Evolutionary conservation across 345 rosid species (phyloP).

Genomic region (Syzygium aromaticum): DNA sequence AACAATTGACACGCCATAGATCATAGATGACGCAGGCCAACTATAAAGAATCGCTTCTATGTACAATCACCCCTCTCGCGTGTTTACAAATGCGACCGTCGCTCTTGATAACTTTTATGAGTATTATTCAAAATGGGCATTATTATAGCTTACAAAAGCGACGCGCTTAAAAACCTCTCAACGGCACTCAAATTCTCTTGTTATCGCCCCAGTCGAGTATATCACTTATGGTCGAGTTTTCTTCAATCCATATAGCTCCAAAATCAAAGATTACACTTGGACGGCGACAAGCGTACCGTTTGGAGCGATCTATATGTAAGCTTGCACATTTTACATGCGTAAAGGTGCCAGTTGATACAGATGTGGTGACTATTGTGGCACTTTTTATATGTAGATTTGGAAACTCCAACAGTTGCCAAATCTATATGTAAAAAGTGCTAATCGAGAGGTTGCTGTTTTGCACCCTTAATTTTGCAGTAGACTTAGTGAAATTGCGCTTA

Average conservation of each 20-base stretch:
- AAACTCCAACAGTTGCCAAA: not conserved
- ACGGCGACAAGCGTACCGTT: not conserved
- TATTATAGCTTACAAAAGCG: not conserved
- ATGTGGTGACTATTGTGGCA: not conserved
- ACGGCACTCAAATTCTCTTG: not conserved
- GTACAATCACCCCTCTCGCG: not conserved
- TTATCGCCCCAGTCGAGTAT: not conserved
- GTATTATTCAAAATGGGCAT: not conserved
- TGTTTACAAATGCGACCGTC: not conserved
- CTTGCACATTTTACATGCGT: not conserved
- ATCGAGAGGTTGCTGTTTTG: not conserved
- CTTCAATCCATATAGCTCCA: not conserved
- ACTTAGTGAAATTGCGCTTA: not conserved
- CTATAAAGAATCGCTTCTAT: not conserved
- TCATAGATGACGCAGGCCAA: not conserved
- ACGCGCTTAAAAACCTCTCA: not conserved
- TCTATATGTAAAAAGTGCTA: not conserved
- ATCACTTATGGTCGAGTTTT: not conserved
- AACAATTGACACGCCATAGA: not conserved
- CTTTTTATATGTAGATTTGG: not conserved
- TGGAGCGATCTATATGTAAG: not conserved
- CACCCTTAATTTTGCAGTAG: not conserved
- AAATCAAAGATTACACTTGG: not conserved
- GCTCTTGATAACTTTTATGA: not conserved
- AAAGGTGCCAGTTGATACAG: not conserved